Evolutionary conservation across 768 basidiomycete species (phyloP).

Genomic region (Trametes meyenii): DNA sequence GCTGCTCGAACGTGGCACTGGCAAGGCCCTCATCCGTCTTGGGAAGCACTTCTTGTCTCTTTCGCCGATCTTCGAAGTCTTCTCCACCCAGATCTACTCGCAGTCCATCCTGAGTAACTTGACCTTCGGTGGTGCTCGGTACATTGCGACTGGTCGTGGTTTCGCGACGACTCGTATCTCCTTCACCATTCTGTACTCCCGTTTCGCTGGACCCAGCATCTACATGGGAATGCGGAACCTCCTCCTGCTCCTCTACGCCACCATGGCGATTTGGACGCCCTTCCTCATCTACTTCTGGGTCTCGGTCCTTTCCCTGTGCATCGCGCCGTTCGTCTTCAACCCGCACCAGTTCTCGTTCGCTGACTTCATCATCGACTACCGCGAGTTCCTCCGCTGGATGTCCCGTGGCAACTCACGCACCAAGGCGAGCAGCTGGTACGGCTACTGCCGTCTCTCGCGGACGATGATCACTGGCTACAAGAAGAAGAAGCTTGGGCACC

Average conservation of each 20-base stretch:
- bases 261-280: slow-evolving; percentile 90
- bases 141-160: slow-evolving; percentile 98
- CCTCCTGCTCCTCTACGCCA: slow-evolving; percentile 86
- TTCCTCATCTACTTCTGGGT: slow-evolving; percentile 99
- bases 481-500: slow-evolving; percentile 97
- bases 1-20: slow-evolving; percentile 94
- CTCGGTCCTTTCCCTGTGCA: slow-evolving; percentile 90
- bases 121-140: slow-evolving; percentile 97
- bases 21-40: slow-evolving; percentile 90
- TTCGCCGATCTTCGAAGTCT: slow-evolving; percentile 98
- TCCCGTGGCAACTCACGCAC: slow-evolving; percentile 96
- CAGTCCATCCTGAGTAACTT: slow-evolving; percentile 96
- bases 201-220: slow-evolving; percentile 99
- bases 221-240: slow-evolving; percentile 98
- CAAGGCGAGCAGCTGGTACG: slow-evolving; percentile 98
- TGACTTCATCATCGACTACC: slow-evolving; percentile 98
- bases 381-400: slow-evolving; percentile 99
- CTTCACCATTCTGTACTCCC: slow-evolving; percentile 96
- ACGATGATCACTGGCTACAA: slow-evolving; percentile 99
- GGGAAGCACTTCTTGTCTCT: slow-evolving; percentile 96
- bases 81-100: slow-evolving; percentile 98
- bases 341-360: slow-evolving; percentile 98
- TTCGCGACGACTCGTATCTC: slow-evolving; percentile 97
- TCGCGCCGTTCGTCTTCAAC: slow-evolving; percentile 99
- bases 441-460: slow-evolving; percentile 95